Percentiles rank a stretch among this genome's conserved stretches.
phyloP scores from a whole-genome alignment of 257 asterid species.

The Plantago elongata region DNA sequence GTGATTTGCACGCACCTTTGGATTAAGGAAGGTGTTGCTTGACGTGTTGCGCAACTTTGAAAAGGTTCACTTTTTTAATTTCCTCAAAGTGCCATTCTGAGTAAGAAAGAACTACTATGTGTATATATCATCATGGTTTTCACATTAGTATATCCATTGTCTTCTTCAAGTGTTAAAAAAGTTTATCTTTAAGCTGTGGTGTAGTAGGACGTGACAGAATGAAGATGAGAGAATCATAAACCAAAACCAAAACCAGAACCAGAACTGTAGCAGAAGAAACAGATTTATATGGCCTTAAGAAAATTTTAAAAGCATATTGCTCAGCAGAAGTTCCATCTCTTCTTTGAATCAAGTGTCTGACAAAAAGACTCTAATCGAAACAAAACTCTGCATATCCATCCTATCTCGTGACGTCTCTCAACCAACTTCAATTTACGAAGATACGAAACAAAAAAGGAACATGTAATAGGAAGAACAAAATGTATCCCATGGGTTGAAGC shows the following conservation, averaged over 20 bases:
- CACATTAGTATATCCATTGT: neutral
- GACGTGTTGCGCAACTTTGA: conserved; percentile 31
- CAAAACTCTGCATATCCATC: conserved; percentile 23
- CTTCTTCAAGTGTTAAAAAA: neutral
- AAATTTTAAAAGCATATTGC: neutral
- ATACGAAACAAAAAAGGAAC: too few relatives aligned
- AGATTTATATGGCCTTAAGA: neutral
- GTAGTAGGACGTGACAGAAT: too few relatives aligned
- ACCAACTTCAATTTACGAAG: too few relatives aligned
- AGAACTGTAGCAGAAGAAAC: neutral
- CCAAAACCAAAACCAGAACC: too few relatives aligned
- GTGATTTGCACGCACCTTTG: conserved; percentile 15
- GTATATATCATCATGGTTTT: too few relatives aligned
- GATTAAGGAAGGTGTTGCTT: conserved; percentile 22
- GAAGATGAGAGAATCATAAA: too few relatives aligned
- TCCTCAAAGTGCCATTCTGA: conserved; percentile 38
- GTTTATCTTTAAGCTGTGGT: neutral
- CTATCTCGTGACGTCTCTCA: conserved; percentile 21
- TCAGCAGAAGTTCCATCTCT: conserved; percentile 4
- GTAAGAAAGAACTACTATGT: conserved; percentile 23
- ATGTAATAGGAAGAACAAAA: too few relatives aligned
- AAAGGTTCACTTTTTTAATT: conserved; percentile 16
- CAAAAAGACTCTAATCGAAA: conserved; percentile 18
- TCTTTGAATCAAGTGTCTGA: neutral
- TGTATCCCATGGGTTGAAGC: too few relatives aligned